phyloP scores from a whole-genome alignment of 345 rosid species.

The Ceriops tagal region DNA sequence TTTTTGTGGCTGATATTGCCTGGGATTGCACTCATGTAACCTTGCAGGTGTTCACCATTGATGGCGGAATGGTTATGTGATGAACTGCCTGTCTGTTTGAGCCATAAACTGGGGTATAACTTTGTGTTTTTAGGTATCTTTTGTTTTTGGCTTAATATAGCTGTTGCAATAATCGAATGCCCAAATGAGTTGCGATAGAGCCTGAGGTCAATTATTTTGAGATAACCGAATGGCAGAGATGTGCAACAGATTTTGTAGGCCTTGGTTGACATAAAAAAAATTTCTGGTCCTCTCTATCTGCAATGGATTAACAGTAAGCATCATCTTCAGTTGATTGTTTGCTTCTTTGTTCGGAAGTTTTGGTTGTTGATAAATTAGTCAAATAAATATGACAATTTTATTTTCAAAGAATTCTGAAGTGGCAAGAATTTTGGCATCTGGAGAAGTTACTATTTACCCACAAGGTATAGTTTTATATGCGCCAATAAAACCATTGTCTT shows the following conservation, averaged over 20 bases:
- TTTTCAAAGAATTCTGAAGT: no score
- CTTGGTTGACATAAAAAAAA: not conserved
- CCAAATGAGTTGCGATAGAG: constrained; percentile 12
- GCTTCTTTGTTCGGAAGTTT: no score
- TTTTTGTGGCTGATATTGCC: not conserved
- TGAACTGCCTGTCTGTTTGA: no score
- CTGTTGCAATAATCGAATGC: constrained; percentile 14
- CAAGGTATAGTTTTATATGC: no score
- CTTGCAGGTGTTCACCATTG: constrained; percentile 78
- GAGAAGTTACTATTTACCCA: no score
- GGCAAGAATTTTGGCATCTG: no score
- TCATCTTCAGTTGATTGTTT: no score
- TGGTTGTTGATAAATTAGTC: no score
- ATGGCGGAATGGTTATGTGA: constrained; percentile 96
- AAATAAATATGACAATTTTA: no score
- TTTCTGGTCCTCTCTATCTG: not conserved
- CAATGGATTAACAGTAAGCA: not conserved
- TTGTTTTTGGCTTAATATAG: constrained; percentile 12
- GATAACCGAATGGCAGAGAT: not conserved
- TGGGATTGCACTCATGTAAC: no score
- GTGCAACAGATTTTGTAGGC: not conserved
- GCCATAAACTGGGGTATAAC: not conserved
- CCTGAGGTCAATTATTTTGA: constrained; percentile 5
- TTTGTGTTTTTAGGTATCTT: not conserved
- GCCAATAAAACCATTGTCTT: no score